Evolutionary conservation across 305 asterid genomes (phyloP).

Genomic region (Rubia tinctorum): DNA sequence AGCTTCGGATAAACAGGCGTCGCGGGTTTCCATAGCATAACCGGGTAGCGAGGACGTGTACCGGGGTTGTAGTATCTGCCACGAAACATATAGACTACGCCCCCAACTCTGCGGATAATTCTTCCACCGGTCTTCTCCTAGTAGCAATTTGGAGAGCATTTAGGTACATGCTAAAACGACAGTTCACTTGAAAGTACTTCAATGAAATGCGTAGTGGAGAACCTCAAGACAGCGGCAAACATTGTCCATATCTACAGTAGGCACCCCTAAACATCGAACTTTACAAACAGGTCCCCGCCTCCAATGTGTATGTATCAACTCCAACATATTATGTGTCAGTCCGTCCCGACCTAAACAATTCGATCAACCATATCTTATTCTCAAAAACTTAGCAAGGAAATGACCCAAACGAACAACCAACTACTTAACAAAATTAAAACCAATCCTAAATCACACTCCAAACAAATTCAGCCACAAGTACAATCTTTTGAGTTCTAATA

Average conservation of each 20-base stretch:
- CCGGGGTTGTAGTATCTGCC: constrained; percentile 84
- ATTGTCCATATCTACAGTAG: constrained; percentile 91
- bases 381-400: background rate
- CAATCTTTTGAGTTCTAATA: too few species aligned
- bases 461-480: background rate
- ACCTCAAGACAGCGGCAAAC: constrained; percentile 90
- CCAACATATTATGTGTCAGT: constrained; percentile 96
- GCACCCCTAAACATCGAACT: constrained; percentile 96
- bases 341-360: constrained; percentile 80
- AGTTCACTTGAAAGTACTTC: constrained; percentile 11
- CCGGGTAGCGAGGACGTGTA: constrained; percentile 68
- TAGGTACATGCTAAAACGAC: background rate
- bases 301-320: constrained; percentile 94
- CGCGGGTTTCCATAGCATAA: constrained; percentile 99
- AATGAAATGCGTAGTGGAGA: constrained; percentile 23
- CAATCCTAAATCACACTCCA: background rate
- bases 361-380: background rate
- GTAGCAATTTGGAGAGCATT: constrained; percentile 7
- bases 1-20: constrained; percentile 97
- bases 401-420: background rate
- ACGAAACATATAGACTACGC: constrained; percentile 78
- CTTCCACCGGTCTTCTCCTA: constrained; percentile 88
- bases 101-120: constrained; percentile 75
- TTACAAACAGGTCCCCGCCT: constrained; percentile 86
- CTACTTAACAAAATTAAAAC: background rate